Evolutionary conservation across 2,329 filamentous ascomycete species (phyloP).

Genomic region (Zopfia rhizophila): DNA sequence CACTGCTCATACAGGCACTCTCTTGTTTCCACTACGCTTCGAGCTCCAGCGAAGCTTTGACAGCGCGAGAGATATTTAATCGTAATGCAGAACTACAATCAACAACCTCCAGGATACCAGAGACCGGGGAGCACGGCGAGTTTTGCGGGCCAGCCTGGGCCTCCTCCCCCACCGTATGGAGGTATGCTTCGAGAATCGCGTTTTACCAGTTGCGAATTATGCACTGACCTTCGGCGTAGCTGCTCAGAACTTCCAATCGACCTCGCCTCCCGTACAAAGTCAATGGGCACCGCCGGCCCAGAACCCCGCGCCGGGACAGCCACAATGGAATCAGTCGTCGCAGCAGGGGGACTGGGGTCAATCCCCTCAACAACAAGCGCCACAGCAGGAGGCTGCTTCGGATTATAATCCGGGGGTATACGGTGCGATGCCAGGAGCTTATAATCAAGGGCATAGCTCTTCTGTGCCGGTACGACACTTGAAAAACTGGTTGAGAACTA

Average conservation of each 20-base stretch:
- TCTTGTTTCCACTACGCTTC: background rate
- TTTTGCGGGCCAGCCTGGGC: slow-evolving; percentile 38
- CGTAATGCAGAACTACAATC: slow-evolving; percentile 45
- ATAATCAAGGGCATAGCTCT: slow-evolving; percentile 24
- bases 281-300: slow-evolving; percentile 43
- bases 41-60: background rate
- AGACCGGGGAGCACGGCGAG: slow-evolving; percentile 43
- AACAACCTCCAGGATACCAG: slow-evolving; percentile 34
- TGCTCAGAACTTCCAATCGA: slow-evolving; percentile 35
- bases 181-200: slow-evolving; percentile 24
- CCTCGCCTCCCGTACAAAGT: slow-evolving; percentile 35
- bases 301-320: slow-evolving; percentile 24
- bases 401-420: slow-evolving; percentile 48
- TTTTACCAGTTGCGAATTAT: slow-evolving; percentile 1
- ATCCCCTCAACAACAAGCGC: slow-evolving; percentile 18
- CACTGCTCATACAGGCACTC: no score
- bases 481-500: background rate
- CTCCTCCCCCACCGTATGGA: slow-evolving; percentile 42
- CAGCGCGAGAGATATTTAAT: slow-evolving; percentile 5
- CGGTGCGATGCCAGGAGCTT: slow-evolving; percentile 42
- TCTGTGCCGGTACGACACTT: slow-evolving; percentile 19
- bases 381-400: slow-evolving; percentile 26
- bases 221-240: slow-evolving; percentile 19
- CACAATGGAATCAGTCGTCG: slow-evolving; percentile 36
- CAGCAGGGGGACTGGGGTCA: slow-evolving; percentile 14